These are phyloP conservation scores for Aphanomyces euteiches DNA, from an alignment of 352 stramenopile genomes.

Conservation along the genomic window DNA sequence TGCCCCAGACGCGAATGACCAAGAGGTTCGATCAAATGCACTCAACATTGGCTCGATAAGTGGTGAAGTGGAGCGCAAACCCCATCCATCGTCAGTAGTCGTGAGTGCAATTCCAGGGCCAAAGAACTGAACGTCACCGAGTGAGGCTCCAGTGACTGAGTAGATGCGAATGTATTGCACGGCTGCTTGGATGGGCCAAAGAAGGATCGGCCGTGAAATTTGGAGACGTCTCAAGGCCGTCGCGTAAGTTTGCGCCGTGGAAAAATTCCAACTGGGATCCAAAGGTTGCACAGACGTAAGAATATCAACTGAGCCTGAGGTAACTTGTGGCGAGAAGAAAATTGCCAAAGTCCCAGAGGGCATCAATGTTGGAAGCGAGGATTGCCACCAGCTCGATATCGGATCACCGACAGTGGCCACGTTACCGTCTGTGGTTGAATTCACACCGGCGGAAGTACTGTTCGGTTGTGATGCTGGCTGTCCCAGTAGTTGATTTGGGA, in stretches of 20 bases:
- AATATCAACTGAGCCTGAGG: slow-evolving; percentile 34
- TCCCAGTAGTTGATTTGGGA: slow-evolving; percentile 43
- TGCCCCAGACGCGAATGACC: slow-evolving; percentile 46
- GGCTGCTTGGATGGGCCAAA: slow-evolving; percentile 16
- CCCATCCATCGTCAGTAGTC: slow-evolving; percentile 40
- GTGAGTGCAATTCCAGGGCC: slow-evolving; percentile 46
- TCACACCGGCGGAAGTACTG: slow-evolving; percentile 28
- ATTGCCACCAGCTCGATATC: slow-evolving; percentile 58
- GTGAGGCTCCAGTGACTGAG: not conserved
- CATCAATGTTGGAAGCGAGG: slow-evolving; percentile 37
- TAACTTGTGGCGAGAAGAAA: slow-evolving; percentile 43
- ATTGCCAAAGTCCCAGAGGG: slow-evolving; percentile 52
- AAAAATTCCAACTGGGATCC: not conserved
- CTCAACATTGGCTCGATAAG: slow-evolving; percentile 17
- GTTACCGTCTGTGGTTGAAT: slow-evolving; percentile 35
- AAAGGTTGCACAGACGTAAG: slow-evolving; percentile 43
- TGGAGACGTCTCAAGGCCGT: not conserved
- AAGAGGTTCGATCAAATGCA: not conserved
- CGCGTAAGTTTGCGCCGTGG: not conserved
- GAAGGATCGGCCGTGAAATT: slow-evolving; percentile 11
- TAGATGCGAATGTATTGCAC: slow-evolving; percentile 22
- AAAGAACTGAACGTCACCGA: slow-evolving; percentile 57
- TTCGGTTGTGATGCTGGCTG: slow-evolving; percentile 42
- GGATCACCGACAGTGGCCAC: slow-evolving; percentile 38
- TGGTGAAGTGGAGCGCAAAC: slow-evolving; percentile 39